A percentile compares a stretch with the other conserved stretches of the same genome.
Evolutionary conservation across 2,329 filamentous ascomycete genomes (phyloP).

Genomic region (Albophoma yamanashiensis): DNA sequence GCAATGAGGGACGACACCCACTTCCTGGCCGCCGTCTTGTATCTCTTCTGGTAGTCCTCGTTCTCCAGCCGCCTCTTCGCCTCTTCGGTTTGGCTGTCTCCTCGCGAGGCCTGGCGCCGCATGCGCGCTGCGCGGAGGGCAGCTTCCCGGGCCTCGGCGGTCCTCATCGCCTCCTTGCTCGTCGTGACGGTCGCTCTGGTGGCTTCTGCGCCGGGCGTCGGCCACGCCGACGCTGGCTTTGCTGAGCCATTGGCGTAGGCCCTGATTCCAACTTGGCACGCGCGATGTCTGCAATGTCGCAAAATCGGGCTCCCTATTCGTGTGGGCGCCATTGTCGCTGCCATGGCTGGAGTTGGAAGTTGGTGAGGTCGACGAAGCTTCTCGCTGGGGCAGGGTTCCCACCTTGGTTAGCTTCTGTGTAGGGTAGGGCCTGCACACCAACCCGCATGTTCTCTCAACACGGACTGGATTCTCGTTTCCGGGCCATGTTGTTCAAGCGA

Average conservation of each 20-base stretch:
- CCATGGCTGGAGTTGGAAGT: background rate
- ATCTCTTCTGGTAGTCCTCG: conserved; percentile 30
- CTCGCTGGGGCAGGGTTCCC: background rate
- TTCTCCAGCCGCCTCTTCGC: conserved; percentile 9
- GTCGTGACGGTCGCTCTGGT: background rate
- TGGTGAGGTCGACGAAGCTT: background rate
- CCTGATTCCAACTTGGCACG: background rate
- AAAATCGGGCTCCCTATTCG: background rate
- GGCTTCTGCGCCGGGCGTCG: background rate
- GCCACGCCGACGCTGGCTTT: background rate
- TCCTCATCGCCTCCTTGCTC: conserved; percentile 6
- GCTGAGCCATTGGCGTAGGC: background rate
- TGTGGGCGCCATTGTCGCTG: background rate
- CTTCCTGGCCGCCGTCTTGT: conserved; percentile 31
- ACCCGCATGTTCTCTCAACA: too few species aligned
- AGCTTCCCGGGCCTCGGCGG: conserved; percentile 11
- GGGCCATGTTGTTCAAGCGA: too few species aligned
- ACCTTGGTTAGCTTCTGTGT: background rate
- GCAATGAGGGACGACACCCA: conserved; percentile 39
- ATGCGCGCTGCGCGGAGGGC: conserved; percentile 12
- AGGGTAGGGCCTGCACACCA: background rate
- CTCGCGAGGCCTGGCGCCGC: conserved; percentile 6
- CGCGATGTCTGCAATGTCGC: background rate
- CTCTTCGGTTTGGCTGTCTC: conserved; percentile 9
- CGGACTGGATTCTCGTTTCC: too few species aligned